Evolutionary conservation across 108 stramenopile genomes (phyloP), one percentile per base, ranked within the genome.

Genomic region (Pseudonitzschia multiseries): DNA sequence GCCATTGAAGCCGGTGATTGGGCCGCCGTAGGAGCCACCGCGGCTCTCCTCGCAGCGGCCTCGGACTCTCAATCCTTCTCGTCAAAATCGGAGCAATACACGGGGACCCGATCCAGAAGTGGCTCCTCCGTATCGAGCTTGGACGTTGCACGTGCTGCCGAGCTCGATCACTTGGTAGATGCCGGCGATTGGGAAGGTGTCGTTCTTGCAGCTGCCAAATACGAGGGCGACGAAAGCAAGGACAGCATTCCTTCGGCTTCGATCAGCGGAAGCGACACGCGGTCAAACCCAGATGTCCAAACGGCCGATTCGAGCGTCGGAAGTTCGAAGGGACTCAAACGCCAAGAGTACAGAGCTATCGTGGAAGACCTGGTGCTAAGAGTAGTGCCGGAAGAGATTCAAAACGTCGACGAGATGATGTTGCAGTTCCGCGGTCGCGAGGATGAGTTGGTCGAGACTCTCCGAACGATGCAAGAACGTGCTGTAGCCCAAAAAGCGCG

Each of bases 381-480:
- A 14, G 94, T 95, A 32, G 91, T 95, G 18, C 94, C 94, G 3
- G 94, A 95, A 72, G 94, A 95, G 69, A 82, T 89, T 28, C 86
- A 93, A 57, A 95, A 95, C 81, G 87, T 95, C n/a, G 90, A 95
- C 51, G 94, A 93, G 69, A 95, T 95, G 94, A 86, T 95, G 83
- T 72, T 74, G 8, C 91, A 95, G 64, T 95, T 95, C 73, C 85
- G 84, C 43, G 94, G 91, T 12, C 83, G 94, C 20, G 94, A 95
- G 78, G 94, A 95, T 68, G 94, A 95, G 60, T 76, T 95, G 65
- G 84, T 95, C 5, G 91, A 93, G 61, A 93, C 91, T 3, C 70
- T 95, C 31, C 82, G 91, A 62, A 87, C 91, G 14, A 95, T 95
- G 94, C 90, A 95, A 73, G 94, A 95, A 72, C 82, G 93, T 67